Conservation (phyloP, 208 protist species). For the Leishmania martiniquensis region DNA sequence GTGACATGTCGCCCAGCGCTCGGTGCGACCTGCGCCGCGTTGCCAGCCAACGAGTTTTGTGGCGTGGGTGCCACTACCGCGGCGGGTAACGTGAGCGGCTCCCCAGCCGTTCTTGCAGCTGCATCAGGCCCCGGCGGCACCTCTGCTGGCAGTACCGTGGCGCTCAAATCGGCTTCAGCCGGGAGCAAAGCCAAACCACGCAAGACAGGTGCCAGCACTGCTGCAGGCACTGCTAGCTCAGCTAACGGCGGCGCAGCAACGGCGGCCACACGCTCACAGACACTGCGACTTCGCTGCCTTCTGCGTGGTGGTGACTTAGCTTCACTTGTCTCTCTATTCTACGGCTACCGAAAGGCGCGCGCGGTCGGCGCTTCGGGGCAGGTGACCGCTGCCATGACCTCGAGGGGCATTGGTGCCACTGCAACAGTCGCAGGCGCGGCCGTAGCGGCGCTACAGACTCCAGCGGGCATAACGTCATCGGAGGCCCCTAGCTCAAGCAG, state of each 20-base stretch:
- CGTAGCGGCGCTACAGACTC: background rate
- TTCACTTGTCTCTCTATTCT: slow-evolving; percentile 55
- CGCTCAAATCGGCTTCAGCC: slow-evolving; percentile 3
- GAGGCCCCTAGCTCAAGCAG: background rate
- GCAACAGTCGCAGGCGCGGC: background rate
- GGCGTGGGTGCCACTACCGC: background rate
- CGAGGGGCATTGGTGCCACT: background rate
- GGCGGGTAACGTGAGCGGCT: background rate
- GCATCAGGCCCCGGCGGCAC: background rate
- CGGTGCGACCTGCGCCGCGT: background rate
- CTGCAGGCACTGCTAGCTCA: background rate
- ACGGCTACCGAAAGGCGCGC: slow-evolving; percentile 51
- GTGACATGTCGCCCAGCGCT: background rate
- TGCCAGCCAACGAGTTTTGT: background rate
- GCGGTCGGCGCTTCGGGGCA: slow-evolving; percentile 9
- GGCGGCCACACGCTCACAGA: slow-evolving; percentile 26
- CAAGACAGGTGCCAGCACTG: slow-evolving; percentile 2
- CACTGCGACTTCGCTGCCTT: slow-evolving; percentile 74
- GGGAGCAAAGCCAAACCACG: slow-evolving; percentile 8
- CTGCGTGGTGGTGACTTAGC: slow-evolving; percentile 55
- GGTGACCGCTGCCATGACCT: background rate
- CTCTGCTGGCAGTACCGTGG: slow-evolving; percentile 1
- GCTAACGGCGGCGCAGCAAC: slow-evolving; percentile 10
- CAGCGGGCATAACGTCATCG: background rate
- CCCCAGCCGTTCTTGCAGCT: background rate